These are phyloP conservation scores for Fraxinus floribunda DNA, from an alignment of 305 asterid genomes.

Conservation along the genomic window DNA sequence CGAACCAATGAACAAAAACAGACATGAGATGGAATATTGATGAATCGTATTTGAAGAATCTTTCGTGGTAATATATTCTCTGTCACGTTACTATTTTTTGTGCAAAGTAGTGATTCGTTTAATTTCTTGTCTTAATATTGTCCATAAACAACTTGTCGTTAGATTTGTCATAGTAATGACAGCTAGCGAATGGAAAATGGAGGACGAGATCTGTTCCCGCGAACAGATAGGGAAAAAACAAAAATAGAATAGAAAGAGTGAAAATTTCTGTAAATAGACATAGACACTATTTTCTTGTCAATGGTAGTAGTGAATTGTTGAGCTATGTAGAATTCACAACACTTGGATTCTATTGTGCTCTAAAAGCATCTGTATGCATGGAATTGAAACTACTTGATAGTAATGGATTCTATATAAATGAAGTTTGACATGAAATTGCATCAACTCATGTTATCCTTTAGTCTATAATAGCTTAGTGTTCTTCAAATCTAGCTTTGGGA, in stretches of 20 bases:
- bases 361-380: background rate
- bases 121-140: constrained; percentile 14
- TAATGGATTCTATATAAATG: background rate
- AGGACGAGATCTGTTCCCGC: background rate
- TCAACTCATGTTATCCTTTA: background rate
- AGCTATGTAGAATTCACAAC: constrained; percentile 11
- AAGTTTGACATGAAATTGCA: constrained; percentile 19
- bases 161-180: constrained; percentile 24
- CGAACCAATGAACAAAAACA: constrained; percentile 33
- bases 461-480: background rate
- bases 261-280: constrained; percentile 29
- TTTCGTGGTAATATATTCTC: constrained; percentile 7
- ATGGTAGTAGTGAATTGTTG: constrained; percentile 19
- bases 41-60: constrained; percentile 10
- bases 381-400: background rate
- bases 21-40: constrained; percentile 17
- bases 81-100: constrained; percentile 14
- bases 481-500: background rate
- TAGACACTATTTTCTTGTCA: constrained; percentile 4
- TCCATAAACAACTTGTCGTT: constrained; percentile 17
- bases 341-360: background rate
- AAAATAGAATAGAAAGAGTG: background rate
- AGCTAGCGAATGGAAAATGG: background rate
- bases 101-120: constrained; percentile 5
- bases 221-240: constrained; percentile 13